Base-by-base conservation (phyloP, 139 green algal species). In the Coelastrella sp. region DNA sequence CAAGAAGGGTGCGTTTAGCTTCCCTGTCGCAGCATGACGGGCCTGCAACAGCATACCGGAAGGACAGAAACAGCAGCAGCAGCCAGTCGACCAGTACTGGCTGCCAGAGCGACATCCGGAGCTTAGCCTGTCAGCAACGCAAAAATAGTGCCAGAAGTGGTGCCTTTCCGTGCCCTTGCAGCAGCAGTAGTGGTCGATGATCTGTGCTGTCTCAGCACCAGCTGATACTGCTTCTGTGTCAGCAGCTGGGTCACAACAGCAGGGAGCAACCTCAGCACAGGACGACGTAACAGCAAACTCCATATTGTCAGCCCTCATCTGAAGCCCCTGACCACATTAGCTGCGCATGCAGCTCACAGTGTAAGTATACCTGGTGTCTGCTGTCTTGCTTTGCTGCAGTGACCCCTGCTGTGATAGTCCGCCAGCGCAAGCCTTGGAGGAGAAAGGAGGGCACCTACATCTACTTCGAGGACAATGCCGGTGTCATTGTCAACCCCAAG, bases 401-500 rank as follows among this genome's bases (percentile, higher is more conserved):
- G 47, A 96, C 93, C 76, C 98, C 98, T 22, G 98, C 98, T 19
- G 96, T 99, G 79, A 97, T 99, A 68, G 95, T 99, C 79, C 96
- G 98, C 83, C 98, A 99, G 96, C 95, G 98, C 90, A 99, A 99
- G 97, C 96, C 98, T 47, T 99, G 97, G 96, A 94, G 98, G 83
- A 96, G 98, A 89, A 99, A 99, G 96, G 98, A 99, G 89, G 98
- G 98, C 87, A 94, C 95, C 60, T 99, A 97, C 95, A 99, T 99
- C 89, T 99, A 99, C 96, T 99, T 99, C 93, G 98, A 99, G 94
- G 98, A 99, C 96, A 99, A 99, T 91, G 98, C 98, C 6, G 98
- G 98, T 61, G 98, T 99, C 57, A 99, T 99, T 90, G 98, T 99
- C 79, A 99, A 99, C 95, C 96, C 97, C 88, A 99, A 99, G 96